A percentile compares a stretch with the other conserved stretches of the same genome.
Conservation (phyloP, 768 basidiomycete genomes). For the Glaciozyma antarctica region DNA sequence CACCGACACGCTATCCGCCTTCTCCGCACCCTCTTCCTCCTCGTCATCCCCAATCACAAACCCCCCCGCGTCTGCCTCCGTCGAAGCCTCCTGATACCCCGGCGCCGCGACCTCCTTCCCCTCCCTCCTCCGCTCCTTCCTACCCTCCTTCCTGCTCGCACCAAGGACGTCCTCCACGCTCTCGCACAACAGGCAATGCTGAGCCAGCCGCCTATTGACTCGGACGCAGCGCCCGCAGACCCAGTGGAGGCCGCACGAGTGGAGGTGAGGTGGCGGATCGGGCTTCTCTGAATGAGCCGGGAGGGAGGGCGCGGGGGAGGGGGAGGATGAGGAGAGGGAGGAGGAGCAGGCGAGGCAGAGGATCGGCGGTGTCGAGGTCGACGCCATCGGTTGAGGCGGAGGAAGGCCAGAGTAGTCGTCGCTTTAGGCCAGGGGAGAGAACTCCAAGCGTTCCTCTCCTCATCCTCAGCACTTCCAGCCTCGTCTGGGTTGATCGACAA, state of each 20-base stretch:
- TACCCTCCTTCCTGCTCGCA: background rate
- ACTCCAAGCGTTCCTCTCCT: too few species aligned
- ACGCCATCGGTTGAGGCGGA: too few species aligned
- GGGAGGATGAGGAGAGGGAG: background rate
- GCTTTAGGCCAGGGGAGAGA: too few species aligned
- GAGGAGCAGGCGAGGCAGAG: background rate
- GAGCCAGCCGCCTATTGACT: background rate
- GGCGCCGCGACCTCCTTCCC: background rate
- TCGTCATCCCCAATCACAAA: background rate
- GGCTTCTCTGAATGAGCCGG: background rate
- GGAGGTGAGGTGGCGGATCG: background rate
- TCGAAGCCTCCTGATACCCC: background rate
- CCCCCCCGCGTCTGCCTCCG: background rate
- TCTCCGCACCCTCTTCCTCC: background rate
- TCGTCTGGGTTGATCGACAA: too few species aligned
- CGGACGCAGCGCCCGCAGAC: background rate
- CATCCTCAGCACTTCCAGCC: too few species aligned
- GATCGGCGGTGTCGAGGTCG: background rate
- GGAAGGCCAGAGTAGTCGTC: too few species aligned
- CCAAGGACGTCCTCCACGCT: background rate
- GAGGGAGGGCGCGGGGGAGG: background rate
- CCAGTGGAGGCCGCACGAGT: background rate
- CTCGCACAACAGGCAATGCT: background rate
- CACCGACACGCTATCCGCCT: background rate
- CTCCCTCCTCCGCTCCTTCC: background rate